Conservation (phyloP, 768 basidiomycete genomes). For the Boletellus ananas region DNA sequence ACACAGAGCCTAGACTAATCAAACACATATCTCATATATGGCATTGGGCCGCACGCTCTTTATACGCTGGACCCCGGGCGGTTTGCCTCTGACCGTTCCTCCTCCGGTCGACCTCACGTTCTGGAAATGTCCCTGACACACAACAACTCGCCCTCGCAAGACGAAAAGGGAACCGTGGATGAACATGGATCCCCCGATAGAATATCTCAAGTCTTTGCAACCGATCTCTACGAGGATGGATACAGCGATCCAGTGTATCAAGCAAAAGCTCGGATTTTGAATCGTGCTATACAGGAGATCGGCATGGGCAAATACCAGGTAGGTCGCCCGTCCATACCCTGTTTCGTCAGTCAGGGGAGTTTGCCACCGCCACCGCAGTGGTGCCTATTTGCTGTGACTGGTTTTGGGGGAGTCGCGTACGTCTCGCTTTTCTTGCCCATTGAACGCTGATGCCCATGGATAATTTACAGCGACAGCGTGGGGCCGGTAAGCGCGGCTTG, state of each 20-base stretch:
- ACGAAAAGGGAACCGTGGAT: too few relatives aligned
- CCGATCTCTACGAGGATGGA: slow-evolving; percentile 34
- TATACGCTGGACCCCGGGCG: too few relatives aligned
- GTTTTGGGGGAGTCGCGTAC: slow-evolving; percentile 42
- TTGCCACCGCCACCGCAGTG: slow-evolving; percentile 23
- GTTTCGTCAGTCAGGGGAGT: neutral
- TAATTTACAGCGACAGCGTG: slow-evolving; percentile 29
- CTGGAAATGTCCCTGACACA: too few relatives aligned
- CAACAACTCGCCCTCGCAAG: too few relatives aligned
- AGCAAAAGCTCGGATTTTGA: slow-evolving; percentile 47
- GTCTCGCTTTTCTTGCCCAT: slow-evolving; percentile 5
- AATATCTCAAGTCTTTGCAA: neutral
- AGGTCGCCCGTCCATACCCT: neutral
- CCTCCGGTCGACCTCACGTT: too few relatives aligned
- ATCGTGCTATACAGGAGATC: slow-evolving; percentile 47
- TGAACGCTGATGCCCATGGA: neutral
- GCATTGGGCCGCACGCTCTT: too few relatives aligned
- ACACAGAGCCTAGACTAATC: too few relatives aligned
- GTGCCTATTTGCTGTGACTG: slow-evolving; percentile 36
- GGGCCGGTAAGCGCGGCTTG: slow-evolving; percentile 33
- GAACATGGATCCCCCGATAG: neutral
- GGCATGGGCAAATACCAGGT: slow-evolving; percentile 59
- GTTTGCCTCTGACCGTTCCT: too few relatives aligned
- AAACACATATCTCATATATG: too few relatives aligned
- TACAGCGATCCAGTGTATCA: slow-evolving; percentile 45